These are phyloP conservation scores for Phanerochaete carnosa DNA, from an alignment of 768 basidiomycete genomes.

Conservation along the genomic window DNA sequence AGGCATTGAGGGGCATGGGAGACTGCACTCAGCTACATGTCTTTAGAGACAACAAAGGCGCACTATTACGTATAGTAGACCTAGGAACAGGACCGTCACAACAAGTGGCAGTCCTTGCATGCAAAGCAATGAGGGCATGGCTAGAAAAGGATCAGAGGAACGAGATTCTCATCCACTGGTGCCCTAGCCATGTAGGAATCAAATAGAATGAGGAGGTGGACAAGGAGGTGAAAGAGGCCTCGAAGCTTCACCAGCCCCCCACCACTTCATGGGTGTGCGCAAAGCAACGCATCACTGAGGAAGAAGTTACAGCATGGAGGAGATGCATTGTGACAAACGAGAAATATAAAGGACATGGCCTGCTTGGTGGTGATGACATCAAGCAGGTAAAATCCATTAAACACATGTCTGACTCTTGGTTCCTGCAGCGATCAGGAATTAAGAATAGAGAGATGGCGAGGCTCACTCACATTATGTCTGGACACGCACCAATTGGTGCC, in stretches of 20 bases:
- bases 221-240: not conserved
- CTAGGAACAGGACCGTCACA: too few species aligned
- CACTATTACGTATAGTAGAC: too few species aligned
- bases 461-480: not conserved
- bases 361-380: not conserved
- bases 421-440: not conserved
- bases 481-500: not conserved
- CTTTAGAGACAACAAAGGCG: too few species aligned
- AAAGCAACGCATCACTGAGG: not conserved
- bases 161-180: not conserved
- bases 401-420: not conserved
- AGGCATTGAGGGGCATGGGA: too few species aligned
- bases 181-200: not conserved
- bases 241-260: not conserved
- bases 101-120: too few species aligned
- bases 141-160: not conserved
- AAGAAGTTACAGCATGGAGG: not conserved
- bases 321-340: not conserved
- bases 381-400: not conserved
- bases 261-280: not conserved
- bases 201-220: not conserved
- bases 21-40: too few species aligned
- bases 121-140: too few species aligned
- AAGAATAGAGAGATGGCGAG: not conserved
- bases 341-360: too few species aligned